These are phyloP conservation scores for Lepraria neglecta DNA, from an alignment of 495 filamentous ascomycete species.

Conservation along the genomic window DNA sequence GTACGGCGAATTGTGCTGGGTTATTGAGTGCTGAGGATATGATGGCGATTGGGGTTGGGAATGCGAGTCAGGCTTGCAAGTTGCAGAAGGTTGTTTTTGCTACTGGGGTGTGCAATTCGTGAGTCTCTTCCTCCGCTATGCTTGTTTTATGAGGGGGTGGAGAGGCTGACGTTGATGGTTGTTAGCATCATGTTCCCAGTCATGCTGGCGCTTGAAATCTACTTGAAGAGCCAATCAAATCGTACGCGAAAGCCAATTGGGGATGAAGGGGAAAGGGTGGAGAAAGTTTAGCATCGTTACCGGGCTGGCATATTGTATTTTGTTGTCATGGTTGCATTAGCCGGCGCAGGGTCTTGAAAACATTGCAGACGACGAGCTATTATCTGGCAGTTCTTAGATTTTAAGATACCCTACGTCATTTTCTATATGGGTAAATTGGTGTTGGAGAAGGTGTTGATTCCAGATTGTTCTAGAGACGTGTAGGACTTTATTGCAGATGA, in stretches of 20 bases:
- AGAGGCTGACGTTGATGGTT: neutral
- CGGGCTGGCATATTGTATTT: neutral
- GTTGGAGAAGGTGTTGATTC: no score
- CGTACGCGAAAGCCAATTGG: no score
- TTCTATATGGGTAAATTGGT: no score
- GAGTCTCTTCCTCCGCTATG: neutral
- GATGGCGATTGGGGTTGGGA: neutral
- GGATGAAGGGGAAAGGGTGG: neutral
- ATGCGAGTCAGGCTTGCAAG: conserved; percentile 3
- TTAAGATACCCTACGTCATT: no score
- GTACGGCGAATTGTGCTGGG: neutral
- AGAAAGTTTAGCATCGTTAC: no score
- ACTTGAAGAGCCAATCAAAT: neutral
- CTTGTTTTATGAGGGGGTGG: neutral
- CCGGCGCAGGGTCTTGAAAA: no score
- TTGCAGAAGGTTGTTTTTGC: conserved; percentile 10
- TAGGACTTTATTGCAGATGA: no score
- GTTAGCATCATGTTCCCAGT: neutral
- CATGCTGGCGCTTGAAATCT: neutral
- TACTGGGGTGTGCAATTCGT: conserved; percentile 4
- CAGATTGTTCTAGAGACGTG: no score
- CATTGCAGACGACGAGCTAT: neutral
- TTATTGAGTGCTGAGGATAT: neutral
- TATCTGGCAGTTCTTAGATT: no score
- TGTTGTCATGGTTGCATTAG: neutral